phyloP scores from a whole-genome alignment of 805 yeast species.

The Metschnikowia sp. region DNA sequence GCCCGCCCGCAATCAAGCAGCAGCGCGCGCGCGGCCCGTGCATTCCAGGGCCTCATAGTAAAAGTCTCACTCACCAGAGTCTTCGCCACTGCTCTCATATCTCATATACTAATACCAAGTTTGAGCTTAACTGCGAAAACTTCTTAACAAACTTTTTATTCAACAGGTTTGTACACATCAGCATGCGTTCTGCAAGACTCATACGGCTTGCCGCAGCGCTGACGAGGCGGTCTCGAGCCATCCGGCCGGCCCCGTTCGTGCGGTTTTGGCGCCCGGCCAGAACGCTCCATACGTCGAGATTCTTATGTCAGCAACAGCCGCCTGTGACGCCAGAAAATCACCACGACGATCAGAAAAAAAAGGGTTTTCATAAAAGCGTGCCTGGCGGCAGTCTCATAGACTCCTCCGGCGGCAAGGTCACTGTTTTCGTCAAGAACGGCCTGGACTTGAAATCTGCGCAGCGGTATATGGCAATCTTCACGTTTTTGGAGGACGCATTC shows the following conservation, averaged over 20 bases:
- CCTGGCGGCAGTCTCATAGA: background rate
- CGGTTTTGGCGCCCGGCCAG: background rate
- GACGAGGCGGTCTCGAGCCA: background rate
- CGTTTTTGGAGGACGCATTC: constrained; percentile 24
- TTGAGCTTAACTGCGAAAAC: no score
- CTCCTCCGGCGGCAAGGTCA: background rate
- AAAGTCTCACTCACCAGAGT: no score
- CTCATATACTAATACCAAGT: no score
- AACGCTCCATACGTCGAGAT: constrained; percentile 1
- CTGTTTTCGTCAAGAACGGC: background rate
- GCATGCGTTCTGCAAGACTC: constrained; percentile 2
- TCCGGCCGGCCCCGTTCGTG: background rate
- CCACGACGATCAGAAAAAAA: background rate
- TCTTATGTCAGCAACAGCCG: background rate
- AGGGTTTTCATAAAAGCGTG: background rate
- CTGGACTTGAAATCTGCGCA: constrained; percentile 15
- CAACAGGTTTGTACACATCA: background rate
- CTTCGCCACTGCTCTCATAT: no score
- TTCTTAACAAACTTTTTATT: no score
- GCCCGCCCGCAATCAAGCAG: no score
- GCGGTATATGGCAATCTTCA: constrained; percentile 17
- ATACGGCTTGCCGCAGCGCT: background rate
- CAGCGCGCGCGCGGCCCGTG: no score
- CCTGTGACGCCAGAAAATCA: background rate
- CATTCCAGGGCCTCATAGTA: no score